Evolutionary conservation across 2,329 filamentous ascomycete species (phyloP).

Genomic region (Aureobasidium pullulans): DNA sequence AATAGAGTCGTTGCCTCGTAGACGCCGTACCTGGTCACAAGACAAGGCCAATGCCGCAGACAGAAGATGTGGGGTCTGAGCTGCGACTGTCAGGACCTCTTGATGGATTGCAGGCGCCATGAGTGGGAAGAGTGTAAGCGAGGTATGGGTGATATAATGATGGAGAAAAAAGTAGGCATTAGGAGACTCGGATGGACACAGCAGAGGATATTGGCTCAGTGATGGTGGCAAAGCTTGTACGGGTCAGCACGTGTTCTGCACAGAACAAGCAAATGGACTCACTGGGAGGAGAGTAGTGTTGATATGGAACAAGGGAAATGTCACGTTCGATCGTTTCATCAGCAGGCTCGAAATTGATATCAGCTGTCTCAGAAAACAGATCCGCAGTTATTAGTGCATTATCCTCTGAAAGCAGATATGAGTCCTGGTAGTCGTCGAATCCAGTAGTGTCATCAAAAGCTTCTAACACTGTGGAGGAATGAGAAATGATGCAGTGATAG

Average conservation of each 20-base stretch:
- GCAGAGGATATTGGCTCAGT: constrained; percentile 8
- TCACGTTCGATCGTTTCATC: constrained; percentile 6
- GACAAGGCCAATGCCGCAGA: constrained; percentile 9
- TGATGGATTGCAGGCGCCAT: constrained; percentile 1
- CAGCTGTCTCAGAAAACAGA: background rate
- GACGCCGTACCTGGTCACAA: constrained; percentile 10
- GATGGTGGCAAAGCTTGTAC: background rate
- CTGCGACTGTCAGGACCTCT: background rate
- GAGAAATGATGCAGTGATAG: background rate
- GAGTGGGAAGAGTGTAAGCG: constrained; percentile 3
- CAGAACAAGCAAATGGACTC: background rate
- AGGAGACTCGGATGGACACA: constrained; percentile 7
- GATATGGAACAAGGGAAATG: background rate
- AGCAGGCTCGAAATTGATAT: background rate
- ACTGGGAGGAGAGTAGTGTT: constrained; percentile 4
- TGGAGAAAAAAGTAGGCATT: constrained; percentile 10
- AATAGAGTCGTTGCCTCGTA: background rate
- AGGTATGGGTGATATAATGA: constrained; percentile 12
- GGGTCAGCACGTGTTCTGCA: background rate
- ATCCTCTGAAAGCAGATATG: background rate
- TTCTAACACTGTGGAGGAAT: background rate
- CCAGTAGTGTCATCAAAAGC: background rate
- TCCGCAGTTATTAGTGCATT: background rate
- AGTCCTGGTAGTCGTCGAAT: background rate
- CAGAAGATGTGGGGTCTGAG: constrained; percentile 9